A percentile compares a stretch with the other conserved stretches of the same genome.
Evolutionary conservation across 208 protist species (phyloP).

Genomic region (Acanthamoeba triangularis): DNA sequence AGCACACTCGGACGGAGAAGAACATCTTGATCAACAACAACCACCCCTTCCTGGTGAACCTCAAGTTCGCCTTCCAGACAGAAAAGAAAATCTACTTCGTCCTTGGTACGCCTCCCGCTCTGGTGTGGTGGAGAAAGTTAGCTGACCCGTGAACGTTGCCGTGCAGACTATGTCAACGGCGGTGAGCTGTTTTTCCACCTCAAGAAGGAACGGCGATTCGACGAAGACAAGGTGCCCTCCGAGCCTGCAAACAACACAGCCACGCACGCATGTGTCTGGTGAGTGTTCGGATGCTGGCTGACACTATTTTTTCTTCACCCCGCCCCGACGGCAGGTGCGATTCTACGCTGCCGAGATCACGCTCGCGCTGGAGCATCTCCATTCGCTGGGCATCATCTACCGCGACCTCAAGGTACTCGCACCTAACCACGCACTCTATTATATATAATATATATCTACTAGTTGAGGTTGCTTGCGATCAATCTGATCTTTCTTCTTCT

Average conservation of each 20-base stretch:
- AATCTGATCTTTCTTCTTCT: background rate
- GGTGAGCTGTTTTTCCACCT: conserved; percentile 74
- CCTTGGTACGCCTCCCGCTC: background rate
- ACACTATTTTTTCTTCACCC: background rate
- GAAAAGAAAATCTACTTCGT: conserved; percentile 82
- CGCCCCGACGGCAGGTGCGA: background rate
- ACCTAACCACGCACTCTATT: too few relatives aligned
- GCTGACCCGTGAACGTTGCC: background rate
- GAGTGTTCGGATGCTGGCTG: background rate
- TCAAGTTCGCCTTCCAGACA: conserved; percentile 91
- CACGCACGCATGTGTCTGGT: conserved; percentile 72
- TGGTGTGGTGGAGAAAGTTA: conserved; percentile 82
- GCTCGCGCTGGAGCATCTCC: conserved; percentile 89
- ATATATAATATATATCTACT: too few relatives aligned
- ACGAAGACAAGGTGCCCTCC: background rate
- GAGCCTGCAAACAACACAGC: conserved; percentile 12
- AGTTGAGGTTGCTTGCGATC: background rate
- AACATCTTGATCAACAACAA: conserved; percentile 83
- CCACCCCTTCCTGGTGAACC: conserved; percentile 89
- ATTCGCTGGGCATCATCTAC: conserved; percentile 85
- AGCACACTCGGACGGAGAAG: conserved; percentile 84
- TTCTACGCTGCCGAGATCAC: conserved; percentile 90
- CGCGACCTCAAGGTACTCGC: background rate
- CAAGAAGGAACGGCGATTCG: conserved; percentile 9
- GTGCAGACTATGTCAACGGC: conserved; percentile 89